Conservation (phyloP, 257 asterid genomes). For the Linderniella brevidens region DNA sequence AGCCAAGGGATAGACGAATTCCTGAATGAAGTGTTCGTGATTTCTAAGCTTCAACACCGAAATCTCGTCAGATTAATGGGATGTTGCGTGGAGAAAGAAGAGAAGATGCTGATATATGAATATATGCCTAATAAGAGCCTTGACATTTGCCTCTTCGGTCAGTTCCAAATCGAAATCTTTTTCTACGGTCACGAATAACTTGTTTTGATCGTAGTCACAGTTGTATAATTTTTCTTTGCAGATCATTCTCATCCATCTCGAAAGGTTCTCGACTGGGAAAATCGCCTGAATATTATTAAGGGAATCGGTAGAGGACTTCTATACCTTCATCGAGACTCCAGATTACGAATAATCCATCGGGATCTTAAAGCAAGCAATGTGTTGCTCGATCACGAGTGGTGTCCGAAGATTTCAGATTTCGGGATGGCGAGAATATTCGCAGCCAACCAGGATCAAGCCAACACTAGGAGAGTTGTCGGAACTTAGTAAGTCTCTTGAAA, state of each 20-base stretch:
- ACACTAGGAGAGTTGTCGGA: conserved; percentile 25
- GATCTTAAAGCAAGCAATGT: conserved; percentile 27
- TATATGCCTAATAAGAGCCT: conserved; percentile 22
- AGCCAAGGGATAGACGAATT: conserved; percentile 24
- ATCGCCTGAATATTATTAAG: conserved; percentile 8
- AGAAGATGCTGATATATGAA: conserved; percentile 20
- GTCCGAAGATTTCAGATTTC: conserved; percentile 29
- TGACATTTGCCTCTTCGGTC: conserved; percentile 19
- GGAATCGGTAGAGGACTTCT: conserved; percentile 16
- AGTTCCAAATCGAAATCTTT: background rate
- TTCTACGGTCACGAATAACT: too few relatives aligned
- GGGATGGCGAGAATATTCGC: conserved; percentile 31
- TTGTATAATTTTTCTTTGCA: too few relatives aligned
- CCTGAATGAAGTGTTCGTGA: conserved; percentile 22
- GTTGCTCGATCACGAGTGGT: conserved; percentile 23
- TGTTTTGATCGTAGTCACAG: too few relatives aligned
- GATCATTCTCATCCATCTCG: too few relatives aligned
- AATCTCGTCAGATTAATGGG: conserved; percentile 22
- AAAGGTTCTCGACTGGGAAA: background rate
- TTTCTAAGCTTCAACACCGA: conserved; percentile 25
- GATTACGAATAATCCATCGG: conserved; percentile 19
- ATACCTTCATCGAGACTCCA: background rate
- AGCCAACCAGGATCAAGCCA: conserved; percentile 16
- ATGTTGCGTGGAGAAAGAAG: conserved; percentile 17
- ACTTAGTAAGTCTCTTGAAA: conserved; percentile 28